Evolutionary conservation across 73 alveolate genomes (phyloP), one percentile per base, ranked within the genome.

Genomic region (Paramecium primaurelia): DNA sequence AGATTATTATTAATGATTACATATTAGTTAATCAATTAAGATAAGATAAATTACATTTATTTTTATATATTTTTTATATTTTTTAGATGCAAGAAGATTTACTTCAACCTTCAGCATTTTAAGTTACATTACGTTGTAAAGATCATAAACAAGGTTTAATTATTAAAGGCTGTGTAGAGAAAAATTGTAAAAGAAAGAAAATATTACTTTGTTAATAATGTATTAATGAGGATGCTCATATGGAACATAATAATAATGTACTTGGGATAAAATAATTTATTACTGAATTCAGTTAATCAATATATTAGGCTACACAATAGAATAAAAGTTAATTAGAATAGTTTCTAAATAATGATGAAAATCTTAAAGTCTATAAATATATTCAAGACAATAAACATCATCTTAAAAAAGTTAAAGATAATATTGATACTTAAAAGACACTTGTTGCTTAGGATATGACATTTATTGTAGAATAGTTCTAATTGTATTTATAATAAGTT

Each of bases 361-460:
- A 73, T 73, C 34, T 73, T n/a, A 34, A 73, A 18, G 87, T 73
- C 3, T 73, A 73, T 38, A 73, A 73, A 73, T 73, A 37, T 38
- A 32, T 73, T 22, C 64, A 73, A 73, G 87, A 73, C 18, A 73
- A 73, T 73, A 73, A 73, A 38, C 54, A 73, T 14, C 87, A 73
- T 73, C 87, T 73, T 8, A 73, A 73, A 18, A 73, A 73, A 18
- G 87, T 73, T 40, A 73, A 73, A 38, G 87, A 73, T 34, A 73
- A 73, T 73, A 37, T 73, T 16, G 87, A 73, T 18, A 37, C 87
- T 34, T 38, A 73, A 37, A 73, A 73, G 36, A 73, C 59, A 14
- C 30, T 36, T 10, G 59, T 73, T 37, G 87, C 87, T 44, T 12
- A 32, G 22, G 87, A 73, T 18, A 73, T 73, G 59, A 73, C 87